Conservation (phyloP, 768 basidiomycete genomes). For the Suillus placidus region DNA sequence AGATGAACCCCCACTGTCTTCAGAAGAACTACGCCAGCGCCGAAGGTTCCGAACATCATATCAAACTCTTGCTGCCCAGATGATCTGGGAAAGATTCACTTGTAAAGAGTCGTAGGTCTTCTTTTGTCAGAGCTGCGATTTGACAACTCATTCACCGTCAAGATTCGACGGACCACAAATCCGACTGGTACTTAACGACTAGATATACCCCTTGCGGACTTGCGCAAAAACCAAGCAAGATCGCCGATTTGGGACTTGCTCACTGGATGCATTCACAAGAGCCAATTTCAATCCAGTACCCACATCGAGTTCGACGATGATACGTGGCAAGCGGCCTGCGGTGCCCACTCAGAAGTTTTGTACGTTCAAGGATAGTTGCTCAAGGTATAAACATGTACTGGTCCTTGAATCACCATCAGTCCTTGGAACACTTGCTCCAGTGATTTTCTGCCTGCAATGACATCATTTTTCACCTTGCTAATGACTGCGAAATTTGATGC, state of each 20-base stretch:
- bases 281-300: constrained; percentile 23
- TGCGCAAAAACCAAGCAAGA: constrained; percentile 30
- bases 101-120: constrained; percentile 29
- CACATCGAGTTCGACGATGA: constrained; percentile 31
- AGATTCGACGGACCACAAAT: constrained; percentile 33
- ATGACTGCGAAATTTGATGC: not conserved
- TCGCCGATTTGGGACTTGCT: constrained; percentile 33
- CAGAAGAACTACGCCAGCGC: constrained; percentile 25
- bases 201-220: constrained; percentile 34
- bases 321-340: constrained; percentile 38
- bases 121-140: not conserved
- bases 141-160: not conserved
- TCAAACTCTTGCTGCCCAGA: constrained; percentile 39
- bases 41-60: constrained; percentile 36
- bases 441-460: not conserved
- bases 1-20: constrained; percentile 30
- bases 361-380: not conserved
- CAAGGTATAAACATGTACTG: not conserved
- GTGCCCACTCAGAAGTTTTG: constrained; percentile 9
- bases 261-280: constrained; percentile 32
- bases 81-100: constrained; percentile 40
- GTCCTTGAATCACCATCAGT: not conserved
- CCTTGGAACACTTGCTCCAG: not conserved
- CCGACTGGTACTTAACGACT: constrained; percentile 39
- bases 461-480: not conserved